These are phyloP conservation scores for Massariosphaeria phaeospora DNA, from an alignment of 495 filamentous ascomycete species.

Conservation along the genomic window DNA sequence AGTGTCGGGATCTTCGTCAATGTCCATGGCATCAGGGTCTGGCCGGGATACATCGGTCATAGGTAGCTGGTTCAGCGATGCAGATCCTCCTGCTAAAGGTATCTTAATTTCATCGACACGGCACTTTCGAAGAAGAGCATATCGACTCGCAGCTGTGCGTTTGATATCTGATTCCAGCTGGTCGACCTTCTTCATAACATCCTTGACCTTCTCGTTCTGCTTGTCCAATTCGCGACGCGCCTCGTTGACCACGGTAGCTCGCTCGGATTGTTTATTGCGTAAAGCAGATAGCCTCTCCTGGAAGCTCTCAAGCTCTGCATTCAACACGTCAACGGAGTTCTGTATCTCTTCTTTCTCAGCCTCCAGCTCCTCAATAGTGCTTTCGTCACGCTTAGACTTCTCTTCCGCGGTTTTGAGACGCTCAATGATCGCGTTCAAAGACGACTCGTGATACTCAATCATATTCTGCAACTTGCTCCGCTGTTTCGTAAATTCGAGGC, in stretches of 20 bases:
- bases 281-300: conserved; percentile 64
- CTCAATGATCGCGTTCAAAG: conserved; percentile 61
- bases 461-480: conserved; percentile 74
- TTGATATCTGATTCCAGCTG: conserved; percentile 77
- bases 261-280: conserved; percentile 60
- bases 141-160: conserved; percentile 73
- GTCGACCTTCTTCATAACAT: conserved; percentile 68
- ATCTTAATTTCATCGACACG: conserved; percentile 89
- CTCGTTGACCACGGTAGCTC: conserved; percentile 69
- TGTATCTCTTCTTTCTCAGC: conserved; percentile 69
- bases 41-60: conserved; percentile 67
- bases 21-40: conserved; percentile 76
- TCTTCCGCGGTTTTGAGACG: conserved; percentile 64
- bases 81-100: conserved; percentile 70
- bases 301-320: conserved; percentile 71
- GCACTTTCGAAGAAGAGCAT: conserved; percentile 78
- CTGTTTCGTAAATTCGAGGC: conserved; percentile 78
- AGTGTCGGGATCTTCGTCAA: conserved; percentile 45
- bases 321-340: conserved; percentile 63
- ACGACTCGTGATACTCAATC: conserved; percentile 69
- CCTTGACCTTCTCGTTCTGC: conserved; percentile 74
- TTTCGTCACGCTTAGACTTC: conserved; percentile 58
- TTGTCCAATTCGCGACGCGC: conserved; percentile 81
- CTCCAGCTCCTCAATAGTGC: conserved; percentile 63
- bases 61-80: conserved; percentile 71